These are phyloP conservation scores for Ophiocordyceps robertsii DNA, from an alignment of 2,329 filamentous ascomycete species.

Conservation along the genomic window DNA sequence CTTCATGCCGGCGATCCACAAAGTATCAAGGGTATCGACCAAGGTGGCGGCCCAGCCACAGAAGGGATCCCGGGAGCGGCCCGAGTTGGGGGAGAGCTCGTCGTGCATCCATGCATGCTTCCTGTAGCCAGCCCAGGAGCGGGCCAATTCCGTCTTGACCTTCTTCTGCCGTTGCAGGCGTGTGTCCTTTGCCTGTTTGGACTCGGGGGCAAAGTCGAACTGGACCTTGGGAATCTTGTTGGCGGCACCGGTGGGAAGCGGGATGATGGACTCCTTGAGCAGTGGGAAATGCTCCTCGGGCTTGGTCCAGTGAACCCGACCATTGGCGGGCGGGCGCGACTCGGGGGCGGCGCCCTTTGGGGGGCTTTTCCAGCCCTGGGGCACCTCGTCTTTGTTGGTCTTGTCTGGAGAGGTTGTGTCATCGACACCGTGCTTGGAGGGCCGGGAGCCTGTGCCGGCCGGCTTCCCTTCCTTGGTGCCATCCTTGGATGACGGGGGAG, in stretches of 20 bases:
- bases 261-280: conserved; percentile 53
- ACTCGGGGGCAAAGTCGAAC: conserved; percentile 55
- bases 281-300: conserved; percentile 68
- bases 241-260: conserved; percentile 58
- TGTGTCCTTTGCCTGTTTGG: conserved; percentile 41
- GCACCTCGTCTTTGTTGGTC: not conserved
- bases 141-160: conserved; percentile 62
- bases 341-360: conserved; percentile 9
- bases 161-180: conserved; percentile 49
- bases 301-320: conserved; percentile 56
- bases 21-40: conserved; percentile 68
- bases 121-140: conserved; percentile 74
- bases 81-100: conserved; percentile 64
- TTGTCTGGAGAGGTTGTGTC: not conserved
- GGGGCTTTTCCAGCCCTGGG: conserved; percentile 14
- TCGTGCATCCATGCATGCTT: conserved; percentile 74
- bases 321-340: conserved; percentile 2
- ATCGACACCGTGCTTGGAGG: not conserved
- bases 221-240: conserved; percentile 67
- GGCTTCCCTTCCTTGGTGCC: not conserved
- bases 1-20: conserved; percentile 75
- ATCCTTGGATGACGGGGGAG: conserved; percentile 2
- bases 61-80: conserved; percentile 62
- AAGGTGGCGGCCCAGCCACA: conserved; percentile 84
- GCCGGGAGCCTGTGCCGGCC: not conserved